Evolutionary conservation across 2,329 filamentous ascomycete species (phyloP), one percentile per base, ranked within the genome.

Genomic region (Catunica adiposa): DNA sequence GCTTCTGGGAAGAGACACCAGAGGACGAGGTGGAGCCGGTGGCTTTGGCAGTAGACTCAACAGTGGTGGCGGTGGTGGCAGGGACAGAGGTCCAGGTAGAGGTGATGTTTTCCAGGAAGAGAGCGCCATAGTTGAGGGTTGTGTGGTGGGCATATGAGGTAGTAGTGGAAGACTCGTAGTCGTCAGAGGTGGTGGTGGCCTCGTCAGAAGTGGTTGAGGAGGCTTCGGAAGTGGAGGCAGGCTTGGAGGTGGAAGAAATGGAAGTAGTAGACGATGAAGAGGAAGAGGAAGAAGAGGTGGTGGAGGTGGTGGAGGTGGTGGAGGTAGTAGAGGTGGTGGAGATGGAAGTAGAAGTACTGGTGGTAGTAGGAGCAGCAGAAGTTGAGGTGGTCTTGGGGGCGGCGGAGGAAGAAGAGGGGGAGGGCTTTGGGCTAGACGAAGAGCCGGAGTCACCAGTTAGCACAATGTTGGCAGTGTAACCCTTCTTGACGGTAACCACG

Each of bases 401-500:
- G 29, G 55, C 61, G 14, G 52, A 59, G 11, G 55, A 59, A 47
- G 55, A 57, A 26, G 61, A 59, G 11, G 60, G 15, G n/a, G 54
- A 51, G 25, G 37, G 8, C 51, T 7, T 11, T 7, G 42, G 60
- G 53, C 62, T 61, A n/a, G 67, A 66, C 42, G 62, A 66, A 3
- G 70, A 71, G 42, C 71, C 72, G 58, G 75, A 71, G 14, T 70
- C 63, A 61, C 68, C 71, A 62, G 70, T 78, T 40, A 86, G 77
- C 25, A 86, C 77, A 60, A 89, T 79, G 62, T 79, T 79, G 46
- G 84, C 86, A 55, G 73, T 79, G 51, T 69, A 67, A 25, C 85
- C 85, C 62, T 77, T 76, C 46, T 80, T 73, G 15, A 88, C 80
- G 14, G 85, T 89, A 11, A 86, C 85, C 51, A 89, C 84, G 62